These are phyloP conservation scores for Trichoderma afroharzianum DNA, from an alignment of 2,329 filamentous ascomycete genomes.

Conservation along the genomic window DNA sequence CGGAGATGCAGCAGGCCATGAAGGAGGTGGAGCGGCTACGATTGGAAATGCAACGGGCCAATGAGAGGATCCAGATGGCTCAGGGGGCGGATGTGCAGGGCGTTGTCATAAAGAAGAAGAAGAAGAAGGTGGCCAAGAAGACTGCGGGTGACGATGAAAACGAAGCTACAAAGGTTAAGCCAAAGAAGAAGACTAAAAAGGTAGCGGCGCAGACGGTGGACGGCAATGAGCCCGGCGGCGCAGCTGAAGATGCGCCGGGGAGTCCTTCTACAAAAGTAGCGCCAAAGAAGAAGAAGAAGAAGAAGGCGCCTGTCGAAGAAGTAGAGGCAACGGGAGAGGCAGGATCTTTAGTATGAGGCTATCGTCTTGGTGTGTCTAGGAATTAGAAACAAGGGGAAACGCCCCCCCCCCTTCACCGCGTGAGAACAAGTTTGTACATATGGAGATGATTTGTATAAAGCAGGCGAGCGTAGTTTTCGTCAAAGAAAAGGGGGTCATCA, in stretches of 20 bases:
- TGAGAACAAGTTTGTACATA: background rate
- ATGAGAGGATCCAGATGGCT: constrained; percentile 69
- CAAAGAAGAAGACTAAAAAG: constrained; percentile 37
- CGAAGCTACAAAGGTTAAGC: constrained; percentile 43
- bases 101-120: constrained; percentile 64
- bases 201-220: background rate
- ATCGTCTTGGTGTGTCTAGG: background rate
- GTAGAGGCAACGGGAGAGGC: constrained; percentile 27
- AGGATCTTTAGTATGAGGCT: background rate
- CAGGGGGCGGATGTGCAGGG: constrained; percentile 65
- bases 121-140: constrained; percentile 55
- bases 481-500: background rate
- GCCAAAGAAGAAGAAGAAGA: constrained; percentile 50
- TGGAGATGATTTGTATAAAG: background rate
- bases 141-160: constrained; percentile 22
- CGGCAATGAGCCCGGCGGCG: background rate
- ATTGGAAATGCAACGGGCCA: constrained; percentile 83
- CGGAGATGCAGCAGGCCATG: constrained; percentile 84
- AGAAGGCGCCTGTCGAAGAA: constrained; percentile 31
- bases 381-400: background rate
- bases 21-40: constrained; percentile 82
- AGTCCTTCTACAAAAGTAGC: constrained; percentile 19
- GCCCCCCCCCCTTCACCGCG: no score
- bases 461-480: background rate
- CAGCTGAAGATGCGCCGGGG: background rate